These are phyloP conservation scores for Pleurotus platypus DNA, from an alignment of 768 basidiomycete species.

Conservation along the genomic window DNA sequence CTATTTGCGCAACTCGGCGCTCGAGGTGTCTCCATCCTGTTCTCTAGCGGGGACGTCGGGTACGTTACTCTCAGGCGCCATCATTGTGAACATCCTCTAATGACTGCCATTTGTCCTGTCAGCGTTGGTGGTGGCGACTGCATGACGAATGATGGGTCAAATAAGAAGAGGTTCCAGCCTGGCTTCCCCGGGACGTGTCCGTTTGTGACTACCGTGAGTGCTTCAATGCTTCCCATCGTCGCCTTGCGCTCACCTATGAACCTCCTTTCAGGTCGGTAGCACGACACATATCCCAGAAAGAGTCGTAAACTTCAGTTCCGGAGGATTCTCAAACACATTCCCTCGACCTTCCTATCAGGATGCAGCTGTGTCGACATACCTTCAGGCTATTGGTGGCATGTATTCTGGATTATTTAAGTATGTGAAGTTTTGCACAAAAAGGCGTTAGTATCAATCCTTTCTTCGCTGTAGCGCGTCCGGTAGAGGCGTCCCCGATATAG, in stretches of 20 bases:
- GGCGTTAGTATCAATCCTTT: neutral
- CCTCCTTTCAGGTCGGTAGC: slow-evolving; percentile 29
- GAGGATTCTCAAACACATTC: slow-evolving; percentile 49
- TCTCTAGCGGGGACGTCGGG: slow-evolving; percentile 46
- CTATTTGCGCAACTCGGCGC: slow-evolving; percentile 36
- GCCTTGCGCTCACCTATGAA: neutral
- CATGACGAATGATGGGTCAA: slow-evolving; percentile 42
- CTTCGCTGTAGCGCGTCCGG: slow-evolving; percentile 31
- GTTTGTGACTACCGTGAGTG: slow-evolving; percentile 18
- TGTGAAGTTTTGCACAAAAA: slow-evolving; percentile 15
- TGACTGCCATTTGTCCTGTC: slow-evolving; percentile 31
- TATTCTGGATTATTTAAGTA: slow-evolving; percentile 29
- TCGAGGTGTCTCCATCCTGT: slow-evolving; percentile 45
- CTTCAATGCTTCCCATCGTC: neutral
- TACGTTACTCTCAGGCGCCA: slow-evolving; percentile 19
- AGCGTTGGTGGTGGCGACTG: slow-evolving; percentile 56
- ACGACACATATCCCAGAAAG: slow-evolving; percentile 38
- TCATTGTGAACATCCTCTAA: slow-evolving; percentile 24
- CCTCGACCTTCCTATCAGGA: slow-evolving; percentile 23
- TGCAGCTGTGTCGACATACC: slow-evolving; percentile 19
- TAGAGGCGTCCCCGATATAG: slow-evolving; percentile 22
- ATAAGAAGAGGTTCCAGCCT: slow-evolving; percentile 34
- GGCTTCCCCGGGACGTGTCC: slow-evolving; percentile 48
- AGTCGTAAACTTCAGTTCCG: slow-evolving; percentile 42
- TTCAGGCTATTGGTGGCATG: slow-evolving; percentile 19